These are phyloP conservation scores for Retiboletus flavoniger DNA, from an alignment of 1,284 basidiomycete species.

Conservation along the genomic window DNA sequence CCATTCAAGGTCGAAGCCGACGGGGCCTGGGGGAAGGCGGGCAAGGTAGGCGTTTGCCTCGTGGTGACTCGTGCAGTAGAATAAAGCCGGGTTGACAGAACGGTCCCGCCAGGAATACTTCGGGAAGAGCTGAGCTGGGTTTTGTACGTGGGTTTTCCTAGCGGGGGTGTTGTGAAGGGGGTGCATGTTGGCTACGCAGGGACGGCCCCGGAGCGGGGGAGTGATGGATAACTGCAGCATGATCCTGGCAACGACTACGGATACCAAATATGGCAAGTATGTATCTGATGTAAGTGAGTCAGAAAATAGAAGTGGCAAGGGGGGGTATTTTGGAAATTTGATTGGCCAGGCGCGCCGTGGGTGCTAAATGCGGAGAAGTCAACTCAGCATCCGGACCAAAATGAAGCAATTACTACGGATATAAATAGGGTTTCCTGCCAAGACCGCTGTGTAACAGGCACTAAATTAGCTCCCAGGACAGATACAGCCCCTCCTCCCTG, in stretches of 20 bases:
- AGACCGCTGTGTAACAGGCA: slow-evolving; percentile 33
- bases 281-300: slow-evolving; percentile 8
- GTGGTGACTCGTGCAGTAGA: slow-evolving; percentile 26
- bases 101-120: slow-evolving; percentile 25
- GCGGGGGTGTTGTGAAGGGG: slow-evolving; percentile 1
- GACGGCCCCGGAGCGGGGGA: slow-evolving; percentile 3
- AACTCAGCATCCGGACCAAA: slow-evolving; percentile 20
- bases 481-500: neutral
- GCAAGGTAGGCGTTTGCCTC: slow-evolving; percentile 26
- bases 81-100: slow-evolving; percentile 11
- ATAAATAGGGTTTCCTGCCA: slow-evolving; percentile 36
- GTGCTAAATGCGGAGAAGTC: slow-evolving; percentile 3
- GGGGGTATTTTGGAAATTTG: slow-evolving; percentile 15
- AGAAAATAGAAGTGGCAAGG: slow-evolving; percentile 19
- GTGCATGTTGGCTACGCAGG: slow-evolving; percentile 16
- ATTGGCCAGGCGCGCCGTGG: slow-evolving; percentile 26
- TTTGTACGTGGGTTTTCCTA: neutral
- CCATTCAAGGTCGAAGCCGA: slow-evolving; percentile 79
- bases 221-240: slow-evolving; percentile 9
- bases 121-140: slow-evolving; percentile 11
- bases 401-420: slow-evolving; percentile 25
- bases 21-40: slow-evolving; percentile 31
- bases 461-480: slow-evolving; percentile 20
- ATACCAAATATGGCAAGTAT: slow-evolving; percentile 14
- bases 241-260: slow-evolving; percentile 9